Evolutionary conservation across 2,329 filamentous ascomycete genomes (phyloP).

Genomic region (Aspergillus niger): DNA sequence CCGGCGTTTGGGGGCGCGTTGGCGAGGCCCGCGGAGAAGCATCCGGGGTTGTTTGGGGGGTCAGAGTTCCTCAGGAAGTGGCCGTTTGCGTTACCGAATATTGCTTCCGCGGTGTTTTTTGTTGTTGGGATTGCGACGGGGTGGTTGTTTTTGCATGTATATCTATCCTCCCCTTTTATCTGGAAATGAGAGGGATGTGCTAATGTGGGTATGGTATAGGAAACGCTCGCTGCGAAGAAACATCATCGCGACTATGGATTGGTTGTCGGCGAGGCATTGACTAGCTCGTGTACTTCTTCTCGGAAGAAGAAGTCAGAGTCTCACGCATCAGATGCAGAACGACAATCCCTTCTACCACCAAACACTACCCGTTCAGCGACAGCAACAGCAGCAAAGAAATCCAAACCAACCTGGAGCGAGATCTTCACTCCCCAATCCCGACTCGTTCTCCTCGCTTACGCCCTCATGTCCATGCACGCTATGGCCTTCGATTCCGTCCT

Average conservation of each 20-base stretch:
- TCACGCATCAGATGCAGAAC: constrained; percentile 28
- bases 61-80: constrained; percentile 70
- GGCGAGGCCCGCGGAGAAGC: constrained; percentile 74
- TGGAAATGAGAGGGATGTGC: constrained; percentile 44
- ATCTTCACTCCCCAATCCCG: constrained; percentile 74
- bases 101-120: constrained; percentile 76
- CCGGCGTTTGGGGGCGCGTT: constrained; percentile 86
- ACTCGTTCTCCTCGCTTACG: constrained; percentile 76
- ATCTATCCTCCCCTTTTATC: background rate
- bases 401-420: constrained; percentile 54
- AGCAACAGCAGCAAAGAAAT: constrained; percentile 7
- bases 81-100: constrained; percentile 82
- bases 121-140: constrained; percentile 73
- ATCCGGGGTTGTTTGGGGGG: constrained; percentile 69
- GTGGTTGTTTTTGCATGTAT: constrained; percentile 72
- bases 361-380: too few species aligned
- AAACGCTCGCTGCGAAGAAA: constrained; percentile 76
- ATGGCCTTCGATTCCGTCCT: constrained; percentile 86
- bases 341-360: constrained; percentile 34
- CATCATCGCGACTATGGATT: constrained; percentile 74
- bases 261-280: constrained; percentile 68
- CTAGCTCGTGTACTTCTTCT: constrained; percentile 40
- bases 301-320: constrained; percentile 20
- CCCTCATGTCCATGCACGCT: constrained; percentile 76
- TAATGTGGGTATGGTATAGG: constrained; percentile 46